phyloP scores from a whole-genome alignment of 805 yeast species.

The Myxozyma melibiosi region DNA sequence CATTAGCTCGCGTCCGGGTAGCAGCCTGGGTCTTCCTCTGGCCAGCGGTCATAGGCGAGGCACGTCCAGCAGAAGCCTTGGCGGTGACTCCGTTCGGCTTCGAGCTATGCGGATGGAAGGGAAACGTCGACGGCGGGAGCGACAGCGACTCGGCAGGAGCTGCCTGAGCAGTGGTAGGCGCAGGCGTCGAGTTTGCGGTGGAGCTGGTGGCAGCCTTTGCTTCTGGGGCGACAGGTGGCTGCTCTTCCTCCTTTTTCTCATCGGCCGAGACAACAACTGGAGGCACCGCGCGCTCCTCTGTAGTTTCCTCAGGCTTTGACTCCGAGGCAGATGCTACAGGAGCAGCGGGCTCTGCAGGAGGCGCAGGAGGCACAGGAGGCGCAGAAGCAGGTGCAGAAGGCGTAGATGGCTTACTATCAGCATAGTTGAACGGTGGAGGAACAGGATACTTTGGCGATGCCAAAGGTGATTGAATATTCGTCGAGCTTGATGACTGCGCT shows the following conservation, averaged over 20 bases:
- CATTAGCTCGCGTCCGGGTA: slow-evolving; percentile 4
- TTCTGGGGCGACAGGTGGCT: background rate
- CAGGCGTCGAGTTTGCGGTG: slow-evolving; percentile 1
- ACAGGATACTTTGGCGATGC: slow-evolving; percentile 4
- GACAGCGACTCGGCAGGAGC: slow-evolving; percentile 11
- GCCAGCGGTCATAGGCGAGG: slow-evolving; percentile 15
- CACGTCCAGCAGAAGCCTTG: slow-evolving; percentile 3
- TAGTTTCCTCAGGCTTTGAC: background rate
- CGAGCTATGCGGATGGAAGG: slow-evolving; percentile 14
- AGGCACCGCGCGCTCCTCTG: background rate
- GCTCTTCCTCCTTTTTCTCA: no score
- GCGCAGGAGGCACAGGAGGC: no score
- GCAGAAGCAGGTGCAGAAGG: background rate
- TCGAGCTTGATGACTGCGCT: background rate
- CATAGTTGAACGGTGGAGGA: slow-evolving; percentile 7
- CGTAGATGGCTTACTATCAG: background rate
- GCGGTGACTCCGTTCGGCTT: slow-evolving; percentile 1
- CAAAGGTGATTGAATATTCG: background rate
- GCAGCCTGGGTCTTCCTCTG: slow-evolving; percentile 1
- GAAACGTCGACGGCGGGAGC: slow-evolving; percentile 32
- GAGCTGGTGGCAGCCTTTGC: background rate
- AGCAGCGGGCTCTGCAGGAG: background rate
- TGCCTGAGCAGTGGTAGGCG: background rate
- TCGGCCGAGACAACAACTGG: no score
- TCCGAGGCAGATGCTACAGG: background rate